Conservation (phyloP, 495 filamentous ascomycete species). For the Podospora bellae-mahoneyi region DNA sequence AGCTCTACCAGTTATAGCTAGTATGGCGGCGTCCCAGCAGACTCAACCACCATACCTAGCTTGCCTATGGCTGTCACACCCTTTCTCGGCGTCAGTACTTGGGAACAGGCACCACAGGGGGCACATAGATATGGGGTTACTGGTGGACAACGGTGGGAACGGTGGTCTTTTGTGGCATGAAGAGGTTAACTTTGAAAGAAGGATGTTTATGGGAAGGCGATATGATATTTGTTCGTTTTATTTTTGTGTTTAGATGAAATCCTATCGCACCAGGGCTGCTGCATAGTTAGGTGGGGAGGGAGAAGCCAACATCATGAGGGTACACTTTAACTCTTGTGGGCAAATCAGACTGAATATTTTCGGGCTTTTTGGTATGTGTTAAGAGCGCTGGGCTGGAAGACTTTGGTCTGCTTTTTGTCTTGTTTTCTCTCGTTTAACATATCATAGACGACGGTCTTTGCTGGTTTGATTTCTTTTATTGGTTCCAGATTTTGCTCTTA, state of each 20-base stretch:
- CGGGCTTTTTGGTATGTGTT: conserved; percentile 9
- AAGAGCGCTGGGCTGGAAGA: conserved; percentile 9
- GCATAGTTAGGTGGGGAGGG: neutral
- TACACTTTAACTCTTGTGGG: neutral
- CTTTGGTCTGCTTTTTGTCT: conserved; percentile 8
- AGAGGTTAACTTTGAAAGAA: neutral
- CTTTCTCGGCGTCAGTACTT: neutral
- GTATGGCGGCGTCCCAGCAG: neutral
- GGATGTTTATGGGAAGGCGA: neutral
- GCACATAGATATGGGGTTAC: neutral
- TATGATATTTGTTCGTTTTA: neutral
- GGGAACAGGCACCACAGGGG: neutral
- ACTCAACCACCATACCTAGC: neutral
- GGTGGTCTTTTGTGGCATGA: conserved; percentile 4
- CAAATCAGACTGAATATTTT: conserved; percentile 1
- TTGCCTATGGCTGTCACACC: neutral
- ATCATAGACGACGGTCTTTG: neutral
- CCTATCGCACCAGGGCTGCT: neutral
- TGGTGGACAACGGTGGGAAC: neutral
- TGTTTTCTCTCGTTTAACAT: neutral
- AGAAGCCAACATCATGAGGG: neutral
- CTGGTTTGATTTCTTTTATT: conserved; percentile 1
- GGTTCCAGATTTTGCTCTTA: neutral
- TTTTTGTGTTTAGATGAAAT: neutral
- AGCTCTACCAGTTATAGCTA: neutral